Evolutionary conservation across 1,284 basidiomycete species (phyloP).

Genomic region (Cystobasidium slooffiae): DNA sequence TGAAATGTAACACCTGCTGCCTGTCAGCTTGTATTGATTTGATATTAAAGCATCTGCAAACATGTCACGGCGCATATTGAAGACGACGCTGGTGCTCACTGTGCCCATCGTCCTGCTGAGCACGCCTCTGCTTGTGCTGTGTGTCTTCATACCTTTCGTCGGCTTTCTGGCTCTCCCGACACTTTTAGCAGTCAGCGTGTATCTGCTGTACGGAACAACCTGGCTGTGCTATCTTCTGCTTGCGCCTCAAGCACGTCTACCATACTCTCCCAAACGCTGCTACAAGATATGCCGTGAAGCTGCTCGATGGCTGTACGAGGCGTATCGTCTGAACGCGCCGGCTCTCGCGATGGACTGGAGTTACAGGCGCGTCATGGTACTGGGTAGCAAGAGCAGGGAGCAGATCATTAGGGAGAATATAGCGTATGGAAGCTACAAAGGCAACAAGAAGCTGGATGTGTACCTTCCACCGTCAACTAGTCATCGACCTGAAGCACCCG

Average conservation of each 20-base stretch:
- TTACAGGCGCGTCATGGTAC: conserved; percentile 54
- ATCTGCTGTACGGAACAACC: conserved; percentile 52
- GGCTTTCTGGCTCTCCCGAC: conserved; percentile 55
- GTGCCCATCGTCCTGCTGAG: conserved; percentile 35
- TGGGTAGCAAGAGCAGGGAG: conserved; percentile 53
- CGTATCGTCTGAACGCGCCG: conserved; percentile 50
- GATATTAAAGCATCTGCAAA: background rate
- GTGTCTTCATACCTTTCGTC: conserved; percentile 45
- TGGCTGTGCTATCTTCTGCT: conserved; percentile 56
- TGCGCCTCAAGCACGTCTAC: conserved; percentile 55
- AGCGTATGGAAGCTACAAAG: conserved; percentile 51
- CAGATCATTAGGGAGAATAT: conserved; percentile 54
- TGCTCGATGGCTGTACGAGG: conserved; percentile 51
- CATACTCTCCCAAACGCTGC: conserved; percentile 53
- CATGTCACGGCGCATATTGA: conserved; percentile 15
- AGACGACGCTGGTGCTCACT: conserved; percentile 20
- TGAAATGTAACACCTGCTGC: background rate
- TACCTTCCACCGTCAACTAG: conserved; percentile 49
- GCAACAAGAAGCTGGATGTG: conserved; percentile 52
- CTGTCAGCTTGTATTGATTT: background rate
- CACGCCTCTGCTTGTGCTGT: conserved; percentile 44
- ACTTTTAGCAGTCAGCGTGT: conserved; percentile 51
- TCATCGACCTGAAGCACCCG: conserved; percentile 5
- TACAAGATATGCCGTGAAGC: conserved; percentile 54
- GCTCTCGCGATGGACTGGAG: conserved; percentile 53